These are phyloP conservation scores for Teunomyces kruisii DNA, from an alignment of 805 yeast species.

Conservation along the genomic window DNA sequence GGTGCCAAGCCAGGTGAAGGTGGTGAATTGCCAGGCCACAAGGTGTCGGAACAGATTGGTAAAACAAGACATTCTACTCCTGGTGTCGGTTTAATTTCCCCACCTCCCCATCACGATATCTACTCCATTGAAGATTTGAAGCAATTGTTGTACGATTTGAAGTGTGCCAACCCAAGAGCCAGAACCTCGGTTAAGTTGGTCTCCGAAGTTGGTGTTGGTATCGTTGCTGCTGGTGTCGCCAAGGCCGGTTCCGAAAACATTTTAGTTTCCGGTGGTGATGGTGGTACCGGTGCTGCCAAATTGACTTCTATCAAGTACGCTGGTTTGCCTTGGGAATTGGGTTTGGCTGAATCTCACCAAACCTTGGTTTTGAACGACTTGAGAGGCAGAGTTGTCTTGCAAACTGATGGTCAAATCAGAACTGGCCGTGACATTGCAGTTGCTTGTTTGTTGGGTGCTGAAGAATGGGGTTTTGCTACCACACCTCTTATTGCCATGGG, in stretches of 20 bases:
- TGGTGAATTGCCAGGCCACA: slow-evolving; percentile 96
- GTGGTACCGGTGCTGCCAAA: slow-evolving; percentile 99
- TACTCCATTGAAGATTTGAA: slow-evolving; percentile 97
- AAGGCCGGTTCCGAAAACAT: slow-evolving; percentile 98
- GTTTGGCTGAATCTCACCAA: slow-evolving; percentile 97
- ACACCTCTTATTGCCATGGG: slow-evolving; percentile 97
- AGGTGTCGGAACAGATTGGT: slow-evolving; percentile 84
- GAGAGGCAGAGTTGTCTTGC: slow-evolving; percentile 92
- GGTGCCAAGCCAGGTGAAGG: slow-evolving; percentile 99
- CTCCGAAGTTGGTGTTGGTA: slow-evolving; percentile 98
- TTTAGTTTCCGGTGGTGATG: slow-evolving; percentile 95
- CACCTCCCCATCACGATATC: slow-evolving; percentile 98
- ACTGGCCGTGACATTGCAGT: slow-evolving; percentile 97
- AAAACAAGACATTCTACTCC: slow-evolving; percentile 96
- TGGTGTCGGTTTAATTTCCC: slow-evolving; percentile 95
- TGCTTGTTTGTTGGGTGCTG: slow-evolving; percentile 96
- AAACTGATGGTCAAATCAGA: slow-evolving; percentile 97
- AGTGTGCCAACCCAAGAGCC: slow-evolving; percentile 96
- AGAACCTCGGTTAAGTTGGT: slow-evolving; percentile 95
- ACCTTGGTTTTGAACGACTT: slow-evolving; percentile 92
- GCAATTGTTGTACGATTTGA: slow-evolving; percentile 93
- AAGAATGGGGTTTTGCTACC: slow-evolving; percentile 97
- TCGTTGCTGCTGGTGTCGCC: slow-evolving; percentile 98
- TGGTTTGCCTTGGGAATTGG: slow-evolving; percentile 98
- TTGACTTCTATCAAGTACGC: slow-evolving; percentile 97